Base-by-base conservation (phyloP, 306 rosid genomes). In the Albizia julibrissin region DNA sequence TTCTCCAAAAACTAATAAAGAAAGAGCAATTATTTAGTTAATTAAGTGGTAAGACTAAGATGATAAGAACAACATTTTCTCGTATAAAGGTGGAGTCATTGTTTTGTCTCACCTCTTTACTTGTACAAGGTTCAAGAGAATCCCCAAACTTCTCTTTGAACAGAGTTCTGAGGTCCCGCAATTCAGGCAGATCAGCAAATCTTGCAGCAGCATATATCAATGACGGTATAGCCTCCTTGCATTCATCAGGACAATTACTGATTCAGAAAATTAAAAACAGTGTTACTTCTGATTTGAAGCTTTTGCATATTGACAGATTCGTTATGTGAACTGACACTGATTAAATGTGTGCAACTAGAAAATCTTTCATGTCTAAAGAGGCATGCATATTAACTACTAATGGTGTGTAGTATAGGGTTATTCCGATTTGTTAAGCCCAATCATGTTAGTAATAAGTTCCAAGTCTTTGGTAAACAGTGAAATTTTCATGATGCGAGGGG, bases 161-260 rank as follows among this genome's bases (percentile, higher is more conserved):
- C 46, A 87, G 72, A 6, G 76, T 86, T 87, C 99, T 85, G 81
- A 95, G 91, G 0, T 90, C 88, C 0, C 99, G 94, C 24, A 95
- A 80, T 83, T 95, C 99, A 0, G 98, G 99, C 75, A 93, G 86
- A 83, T 93, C 99, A 27, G 97, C 80, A 76, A 93, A 91, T 65
- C 98, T 87, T 50, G 98, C 98, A 39, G 99, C 98, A 19, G 97
- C 98, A 33, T 88, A 90, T 5, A 90, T 91, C 89, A 95, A 70
- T 21, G 99, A 89, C 0, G 87, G 70, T 12, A 92, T 88, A 42
- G 94, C 94, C 81, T 93, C 97, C 77, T 84, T 92, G 82, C 98
- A 93, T 79, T 93, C 94, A 13, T 86, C 92, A 0, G 97, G 97
- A 66, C 92, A 93, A 61, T 87, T 90, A 10, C 98, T 95, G 37